phyloP scores from a whole-genome alignment of 768 basidiomycete genomes.

The Cystofilobasidium macerans region DNA sequence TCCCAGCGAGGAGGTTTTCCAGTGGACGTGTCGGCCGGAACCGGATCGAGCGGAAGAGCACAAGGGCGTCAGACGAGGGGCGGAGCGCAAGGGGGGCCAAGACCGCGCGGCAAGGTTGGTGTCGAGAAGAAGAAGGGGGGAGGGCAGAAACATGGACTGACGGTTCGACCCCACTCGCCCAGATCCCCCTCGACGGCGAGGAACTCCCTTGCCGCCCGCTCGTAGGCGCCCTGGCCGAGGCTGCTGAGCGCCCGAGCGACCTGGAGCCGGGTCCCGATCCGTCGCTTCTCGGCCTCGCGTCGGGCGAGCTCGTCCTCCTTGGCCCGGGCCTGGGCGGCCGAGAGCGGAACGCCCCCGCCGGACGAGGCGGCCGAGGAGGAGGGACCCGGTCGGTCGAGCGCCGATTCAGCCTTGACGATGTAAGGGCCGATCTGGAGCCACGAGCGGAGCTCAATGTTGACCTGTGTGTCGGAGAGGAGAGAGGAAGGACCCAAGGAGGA shows the following conservation, averaged over 20 bases:
- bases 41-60: too few species aligned
- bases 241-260: conserved; percentile 50
- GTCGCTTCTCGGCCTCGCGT: conserved; percentile 10
- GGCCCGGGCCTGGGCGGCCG: conserved; percentile 17
- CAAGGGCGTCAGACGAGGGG: neutral
- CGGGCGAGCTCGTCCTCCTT: neutral
- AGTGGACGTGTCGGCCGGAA: too few species aligned
- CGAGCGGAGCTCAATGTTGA: conserved; percentile 13
- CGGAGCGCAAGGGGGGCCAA: too few species aligned
- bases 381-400: conserved; percentile 22
- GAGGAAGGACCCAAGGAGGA: neutral
- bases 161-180: conserved; percentile 69
- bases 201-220: conserved; percentile 67
- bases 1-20: too few species aligned
- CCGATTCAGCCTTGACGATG: conserved; percentile 23
- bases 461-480: neutral
- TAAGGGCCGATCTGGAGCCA: conserved; percentile 16
- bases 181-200: conserved; percentile 52
- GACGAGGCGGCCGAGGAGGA: neutral
- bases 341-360: conserved; percentile 22
- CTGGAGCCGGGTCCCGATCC: conserved; percentile 5
- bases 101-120: too few species aligned
- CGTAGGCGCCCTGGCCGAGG: conserved; percentile 60
- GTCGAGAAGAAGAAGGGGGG: neutral
- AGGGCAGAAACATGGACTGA: conserved; percentile 28